Conservation (phyloP, 1,284 basidiomycete species). For the Leucoagaricus sp. region DNA sequence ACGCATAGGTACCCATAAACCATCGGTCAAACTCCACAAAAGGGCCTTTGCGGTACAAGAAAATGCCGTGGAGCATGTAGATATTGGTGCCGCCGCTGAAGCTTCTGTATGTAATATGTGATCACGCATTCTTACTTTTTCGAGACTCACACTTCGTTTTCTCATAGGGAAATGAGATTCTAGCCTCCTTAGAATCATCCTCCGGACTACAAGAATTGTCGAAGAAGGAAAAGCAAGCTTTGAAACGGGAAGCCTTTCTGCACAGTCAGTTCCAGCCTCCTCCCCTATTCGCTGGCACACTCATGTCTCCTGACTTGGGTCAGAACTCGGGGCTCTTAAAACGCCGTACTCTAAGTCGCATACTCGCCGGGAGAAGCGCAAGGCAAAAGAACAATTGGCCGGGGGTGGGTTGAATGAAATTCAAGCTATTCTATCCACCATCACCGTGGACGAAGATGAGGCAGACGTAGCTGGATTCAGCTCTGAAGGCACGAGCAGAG, state of each 20-base stretch:
- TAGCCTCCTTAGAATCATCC: conserved; percentile 32
- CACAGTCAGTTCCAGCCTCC: conserved; percentile 44
- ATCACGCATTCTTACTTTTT: background rate
- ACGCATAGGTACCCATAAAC: conserved; percentile 47
- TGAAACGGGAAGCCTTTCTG: conserved; percentile 69
- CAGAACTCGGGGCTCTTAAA: conserved; percentile 56
- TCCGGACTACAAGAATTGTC: conserved; percentile 35
- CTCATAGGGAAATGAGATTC: conserved; percentile 46
- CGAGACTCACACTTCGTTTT: background rate
- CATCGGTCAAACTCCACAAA: conserved; percentile 51
- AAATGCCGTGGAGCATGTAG: conserved; percentile 48
- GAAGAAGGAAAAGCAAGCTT: conserved; percentile 71
- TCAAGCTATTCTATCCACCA: conserved; percentile 52
- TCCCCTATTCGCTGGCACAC: conserved; percentile 3
- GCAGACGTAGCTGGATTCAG: conserved; percentile 18
- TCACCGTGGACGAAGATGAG: conserved; percentile 39
- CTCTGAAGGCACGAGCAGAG: background rate
- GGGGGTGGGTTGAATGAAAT: conserved; percentile 58
- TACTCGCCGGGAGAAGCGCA: conserved; percentile 68
- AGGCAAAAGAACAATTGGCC: conserved; percentile 68
- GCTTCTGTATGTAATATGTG: conserved; percentile 38
- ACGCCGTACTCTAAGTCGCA: conserved; percentile 78
- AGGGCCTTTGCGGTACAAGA: conserved; percentile 52
- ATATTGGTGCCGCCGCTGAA: conserved; percentile 40
- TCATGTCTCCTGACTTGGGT: background rate